These are phyloP conservation scores for Termitomyces sp. DNA, from an alignment of 768 basidiomycete species.

Conservation along the genomic window DNA sequence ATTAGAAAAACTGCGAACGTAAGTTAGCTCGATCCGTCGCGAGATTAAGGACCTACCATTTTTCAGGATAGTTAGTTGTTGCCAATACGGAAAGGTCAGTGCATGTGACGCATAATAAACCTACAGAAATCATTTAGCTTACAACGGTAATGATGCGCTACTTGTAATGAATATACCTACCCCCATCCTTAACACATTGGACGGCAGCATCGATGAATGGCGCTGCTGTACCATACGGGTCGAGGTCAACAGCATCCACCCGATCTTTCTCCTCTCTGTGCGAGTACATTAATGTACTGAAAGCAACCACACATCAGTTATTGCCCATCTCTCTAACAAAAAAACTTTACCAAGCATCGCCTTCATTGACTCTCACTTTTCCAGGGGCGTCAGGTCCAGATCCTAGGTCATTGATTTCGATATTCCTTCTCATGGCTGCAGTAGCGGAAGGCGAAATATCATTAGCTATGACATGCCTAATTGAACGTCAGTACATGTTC, in stretches of 20 bases:
- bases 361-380: slow-evolving; percentile 81
- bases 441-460: slow-evolving; percentile 83
- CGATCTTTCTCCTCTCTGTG: slow-evolving; percentile 69
- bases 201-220: slow-evolving; percentile 96
- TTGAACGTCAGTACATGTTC: slow-evolving; percentile 2
- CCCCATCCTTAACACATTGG: slow-evolving; percentile 84
- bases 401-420: slow-evolving; percentile 73
- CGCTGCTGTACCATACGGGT: slow-evolving; percentile 96
- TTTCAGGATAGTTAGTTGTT: slow-evolving; percentile 92
- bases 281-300: slow-evolving; percentile 84
- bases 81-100: slow-evolving; percentile 94
- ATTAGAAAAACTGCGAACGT: slow-evolving; percentile 58
- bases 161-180: slow-evolving; percentile 32
- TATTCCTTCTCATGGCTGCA: slow-evolving; percentile 81
- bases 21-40: background rate
- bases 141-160: background rate
- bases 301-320: background rate
- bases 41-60: slow-evolving; percentile 59
- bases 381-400: slow-evolving; percentile 22
- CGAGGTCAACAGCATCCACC: slow-evolving; percentile 95
- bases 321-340: background rate
- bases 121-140: slow-evolving; percentile 31
- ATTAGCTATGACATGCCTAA: slow-evolving; percentile 90
- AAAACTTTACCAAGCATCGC: slow-evolving; percentile 83
- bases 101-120: slow-evolving; percentile 91